Evolutionary conservation across 2,329 filamentous ascomycete species (phyloP), one percentile per base, ranked within the genome.

Genomic region (Calonectria fujianensis): DNA sequence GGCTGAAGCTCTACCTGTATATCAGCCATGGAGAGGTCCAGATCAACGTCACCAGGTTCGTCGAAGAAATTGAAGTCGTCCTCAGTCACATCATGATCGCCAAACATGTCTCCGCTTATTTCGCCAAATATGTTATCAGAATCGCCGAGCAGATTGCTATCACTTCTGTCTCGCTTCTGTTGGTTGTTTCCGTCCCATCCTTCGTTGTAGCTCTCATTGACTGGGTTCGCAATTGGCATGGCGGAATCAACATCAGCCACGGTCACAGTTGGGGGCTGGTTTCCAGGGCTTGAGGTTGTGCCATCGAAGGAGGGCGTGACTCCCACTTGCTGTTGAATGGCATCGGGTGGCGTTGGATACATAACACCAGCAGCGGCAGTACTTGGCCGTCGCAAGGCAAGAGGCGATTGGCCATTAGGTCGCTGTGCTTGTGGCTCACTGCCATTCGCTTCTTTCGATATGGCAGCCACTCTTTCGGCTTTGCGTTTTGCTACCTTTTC

Each of bases 11-110:
- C 59, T 50, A 74, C 48, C 18, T 79, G 77, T 16, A 80, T 39
- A 67, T 81, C 81, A 18, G 70, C 75, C 78, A 85, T 82, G 1
- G 82, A 68, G 27, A 83, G 78, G 29, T 86, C 85, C 51, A 88
- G 73, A 52, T 86, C 86, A 31, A 85, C 83, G 14, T 83, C 85
- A 3, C 83, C 86, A 4, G 89, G 87, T 75, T 94, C 92, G 79
- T 96, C 94, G 78, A 96, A 96, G 83, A 96, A 96, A 82, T 91
- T 95, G 82, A 96, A 96, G 81, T 97, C 95, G 8, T 92, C 94
- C 78, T 97, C 95, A 1, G 93, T 96, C n/a, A 96, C 89, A 77
- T 92, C 91, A 76, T 91, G 90, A n/a, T 92, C 91, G n/a, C 90
- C 92, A 84, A 95, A 95, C 78, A 93, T 90, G 77, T 95, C 93